Evolutionary conservation across 2,329 filamentous ascomycete genomes (phyloP), one percentile per base, ranked within the genome.

Genomic region (Ampelomyces quisqualis): DNA sequence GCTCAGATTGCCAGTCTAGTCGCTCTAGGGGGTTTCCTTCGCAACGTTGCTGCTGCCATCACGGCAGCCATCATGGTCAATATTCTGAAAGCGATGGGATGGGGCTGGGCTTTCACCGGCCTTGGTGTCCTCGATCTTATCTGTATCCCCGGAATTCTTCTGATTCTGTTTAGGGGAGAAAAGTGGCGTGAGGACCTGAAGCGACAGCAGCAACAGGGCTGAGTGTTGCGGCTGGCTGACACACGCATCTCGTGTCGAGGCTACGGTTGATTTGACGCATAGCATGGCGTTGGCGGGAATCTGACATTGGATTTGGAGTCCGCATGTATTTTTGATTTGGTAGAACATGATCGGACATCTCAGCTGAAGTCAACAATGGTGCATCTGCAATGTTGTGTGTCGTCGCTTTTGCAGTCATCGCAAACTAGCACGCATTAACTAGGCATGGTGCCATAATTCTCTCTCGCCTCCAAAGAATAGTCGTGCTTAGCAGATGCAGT

Each of bases 71-170:
- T 71, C 27, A 62, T 73, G 18, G 58, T 60, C 3, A 41, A 51
- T 5, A 40, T 73, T 2, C 51, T 70, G 2, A 46, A 53, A 9
- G 53, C 38, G 8, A 66, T 71, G 57, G 70, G 69, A 3, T 62
- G 57, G 32, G 68, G 69, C 2, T 73, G 66, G 65, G 69, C 65
- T 21, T 73, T 73, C 32, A 70, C 62, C 1, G 69, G 70, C 0
- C 47, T 73, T 15, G 65, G 59, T 0, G 29, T 68, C 1, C 38
- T 72, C 13, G 64, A 70, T 31, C 15, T 60, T 20, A 24, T 58
- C 14, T 60, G 57, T 31, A 60, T 60, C 26, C 55, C 55, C 11
- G 55, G 57, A 1, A 44, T 58, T 11, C 13, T 58, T 7, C 19
- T 60, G 18, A 54, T 60, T 37, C 38, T 60, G 14, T 39, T 51